Evolutionary conservation across 1,139 yeast species (phyloP).

Genomic region (Pichia sp.): DNA sequence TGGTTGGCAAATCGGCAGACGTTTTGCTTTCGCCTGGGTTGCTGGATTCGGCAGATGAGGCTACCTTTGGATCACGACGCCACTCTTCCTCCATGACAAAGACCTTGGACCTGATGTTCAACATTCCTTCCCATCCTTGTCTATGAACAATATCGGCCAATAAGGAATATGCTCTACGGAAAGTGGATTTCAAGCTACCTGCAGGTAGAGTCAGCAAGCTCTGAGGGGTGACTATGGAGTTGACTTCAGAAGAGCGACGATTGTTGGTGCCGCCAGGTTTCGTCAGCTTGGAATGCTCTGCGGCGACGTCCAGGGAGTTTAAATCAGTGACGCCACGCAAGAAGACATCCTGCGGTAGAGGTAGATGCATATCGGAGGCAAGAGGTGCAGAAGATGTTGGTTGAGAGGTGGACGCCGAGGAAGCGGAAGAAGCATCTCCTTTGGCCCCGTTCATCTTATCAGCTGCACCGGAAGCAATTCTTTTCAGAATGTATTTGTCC

Average conservation of each 20-base stretch:
- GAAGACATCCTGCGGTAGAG: conserved; percentile 54
- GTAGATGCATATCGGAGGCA: conserved; percentile 47
- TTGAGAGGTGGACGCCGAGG: not conserved
- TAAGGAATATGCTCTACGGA: conserved; percentile 51
- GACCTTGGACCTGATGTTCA: conserved; percentile 54
- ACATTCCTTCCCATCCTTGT: conserved; percentile 56
- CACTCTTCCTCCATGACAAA: conserved; percentile 64
- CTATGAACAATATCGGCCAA: conserved; percentile 53
- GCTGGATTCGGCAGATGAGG: not conserved
- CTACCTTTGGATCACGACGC: conserved; percentile 3
- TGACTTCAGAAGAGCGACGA: not conserved
- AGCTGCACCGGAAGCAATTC: conserved; percentile 38
- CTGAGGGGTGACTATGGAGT: conserved; percentile 35
- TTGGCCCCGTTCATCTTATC: not conserved
- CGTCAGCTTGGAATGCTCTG: conserved; percentile 44
- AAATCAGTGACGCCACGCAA: conserved; percentile 51
- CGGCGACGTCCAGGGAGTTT: conserved; percentile 47
- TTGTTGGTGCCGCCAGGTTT: not conserved
- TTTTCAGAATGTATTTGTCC: conserved; percentile 45
- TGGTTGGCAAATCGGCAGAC: too few relatives aligned
- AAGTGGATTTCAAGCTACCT: conserved; percentile 52
- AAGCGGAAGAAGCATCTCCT: not conserved
- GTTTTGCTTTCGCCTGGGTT: not conserved
- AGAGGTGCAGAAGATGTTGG: conserved; percentile 30
- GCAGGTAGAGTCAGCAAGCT: conserved; percentile 50